phyloP scores from a whole-genome alignment of 2,329 filamentous ascomycete species.

The Cadophora gregata region DNA sequence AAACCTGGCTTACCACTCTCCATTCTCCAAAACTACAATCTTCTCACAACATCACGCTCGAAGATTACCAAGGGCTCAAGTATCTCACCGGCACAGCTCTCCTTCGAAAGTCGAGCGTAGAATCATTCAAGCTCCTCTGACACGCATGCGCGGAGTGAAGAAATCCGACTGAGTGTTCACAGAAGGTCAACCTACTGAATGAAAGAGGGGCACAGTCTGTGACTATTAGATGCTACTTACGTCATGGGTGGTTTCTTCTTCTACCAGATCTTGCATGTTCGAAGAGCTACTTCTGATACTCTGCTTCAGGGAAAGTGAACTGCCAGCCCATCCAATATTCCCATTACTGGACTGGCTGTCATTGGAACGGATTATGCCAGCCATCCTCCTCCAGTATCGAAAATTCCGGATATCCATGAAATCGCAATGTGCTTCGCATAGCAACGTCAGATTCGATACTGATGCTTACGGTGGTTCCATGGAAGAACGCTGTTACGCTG shows the following conservation, averaged over 20 bases:
- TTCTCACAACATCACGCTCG: constrained; percentile 28
- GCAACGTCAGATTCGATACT: constrained; percentile 57
- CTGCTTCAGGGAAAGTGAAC: constrained; percentile 45
- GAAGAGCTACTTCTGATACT: constrained; percentile 51
- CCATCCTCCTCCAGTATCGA: constrained; percentile 45
- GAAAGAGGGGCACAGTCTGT: constrained; percentile 64
- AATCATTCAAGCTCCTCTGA: constrained; percentile 53
- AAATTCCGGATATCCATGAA: constrained; percentile 46
- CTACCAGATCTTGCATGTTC: constrained; percentile 66
- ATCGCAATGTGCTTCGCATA: constrained; percentile 27
- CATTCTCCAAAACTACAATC: not conserved
- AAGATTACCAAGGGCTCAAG: constrained; percentile 33
- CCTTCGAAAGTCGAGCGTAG: constrained; percentile 55
- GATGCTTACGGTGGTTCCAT: constrained; percentile 57
- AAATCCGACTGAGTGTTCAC: constrained; percentile 50
- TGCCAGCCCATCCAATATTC: constrained; percentile 35
- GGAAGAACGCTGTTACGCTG: constrained; percentile 54
- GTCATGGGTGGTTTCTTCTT: constrained; percentile 65
- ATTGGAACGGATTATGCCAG: constrained; percentile 26
- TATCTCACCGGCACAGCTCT: constrained; percentile 40
- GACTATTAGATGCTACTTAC: constrained; percentile 69
- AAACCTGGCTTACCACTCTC: too few species aligned
- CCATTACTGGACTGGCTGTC: constrained; percentile 30
- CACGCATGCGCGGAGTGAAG: constrained; percentile 31
- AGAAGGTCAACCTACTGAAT: constrained; percentile 49